Evolutionary conservation across 768 basidiomycete species (phyloP).

Genomic region (Kwoniella botswanensis): DNA sequence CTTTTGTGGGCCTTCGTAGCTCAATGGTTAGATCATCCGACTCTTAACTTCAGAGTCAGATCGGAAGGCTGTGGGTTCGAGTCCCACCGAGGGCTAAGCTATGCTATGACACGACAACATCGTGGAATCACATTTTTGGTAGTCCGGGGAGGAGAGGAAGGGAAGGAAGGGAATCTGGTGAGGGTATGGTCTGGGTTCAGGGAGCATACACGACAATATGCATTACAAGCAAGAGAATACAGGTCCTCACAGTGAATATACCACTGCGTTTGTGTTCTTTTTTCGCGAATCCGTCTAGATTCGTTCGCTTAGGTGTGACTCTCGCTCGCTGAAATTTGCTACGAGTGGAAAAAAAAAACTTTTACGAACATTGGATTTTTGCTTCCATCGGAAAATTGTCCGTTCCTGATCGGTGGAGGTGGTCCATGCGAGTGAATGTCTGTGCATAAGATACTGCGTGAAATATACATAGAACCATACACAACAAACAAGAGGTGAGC

Average conservation of each 20-base stretch:
- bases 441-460: background rate
- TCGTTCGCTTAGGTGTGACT: background rate
- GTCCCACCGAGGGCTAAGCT: background rate
- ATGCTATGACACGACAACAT: background rate
- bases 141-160: background rate
- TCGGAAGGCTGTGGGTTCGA: slow-evolving; percentile 9
- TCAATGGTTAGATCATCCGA: slow-evolving; percentile 8
- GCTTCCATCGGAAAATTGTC: background rate
- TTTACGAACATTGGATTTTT: background rate
- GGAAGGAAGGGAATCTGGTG: background rate
- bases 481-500: no score
- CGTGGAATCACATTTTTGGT: background rate
- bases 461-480: no score
- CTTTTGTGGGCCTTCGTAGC: background rate
- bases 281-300: background rate
- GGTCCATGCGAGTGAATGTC: background rate
- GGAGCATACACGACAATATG: no score
- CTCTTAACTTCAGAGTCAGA: slow-evolving; percentile 6
- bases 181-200: no score
- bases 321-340: background rate
- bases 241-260: no score
- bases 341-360: background rate
- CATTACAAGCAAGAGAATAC: no score
- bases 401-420: background rate
- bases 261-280: no score